Base-by-base conservation (phyloP, 2,329 filamentous ascomycete species). In the Phialophora expanda region DNA sequence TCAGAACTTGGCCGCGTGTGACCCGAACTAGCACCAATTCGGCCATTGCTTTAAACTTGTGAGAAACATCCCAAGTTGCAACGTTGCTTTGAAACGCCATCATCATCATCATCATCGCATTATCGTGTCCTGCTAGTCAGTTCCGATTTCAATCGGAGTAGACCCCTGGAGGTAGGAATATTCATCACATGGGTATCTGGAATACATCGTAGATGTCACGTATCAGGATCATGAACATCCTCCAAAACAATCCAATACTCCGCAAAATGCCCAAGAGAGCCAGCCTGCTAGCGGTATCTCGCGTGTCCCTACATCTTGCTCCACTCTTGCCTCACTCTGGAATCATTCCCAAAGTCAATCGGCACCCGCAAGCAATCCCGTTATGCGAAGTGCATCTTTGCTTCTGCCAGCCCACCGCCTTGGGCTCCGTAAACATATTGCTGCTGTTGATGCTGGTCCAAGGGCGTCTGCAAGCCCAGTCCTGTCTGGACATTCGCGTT, bases 381-480 rank as follows among this genome's bases (percentile, higher is more conserved):
- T 48, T 41, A 48, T 22, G 56, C 12, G 26, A 53, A 69, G n/a
- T 57, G 67, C 57, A 69, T 56, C 34, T 65, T 58, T 28, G 53
- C 9, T 9, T 51, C 38, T 30, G 50, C 34, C 4, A 56, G 55
- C 34, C 28, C 55, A 12, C 53, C 38, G 14, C 48, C 62, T 17
- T 58, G 44, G 8, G 30, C 51, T 22, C 56, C 55, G 30, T 61
- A 69, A 12, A 59, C 24, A 32, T 62, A 63, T 46, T 62, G 53
- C 44, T 61, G 67, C 22, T 65, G 50, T 22, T 26, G 38, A 28
- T 57, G 57, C 20, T 57, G 53, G 22, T 53, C 51, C 51, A 55
- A 28, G 51, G 53, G 63, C 56, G 60, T 46, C 17, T 65, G 60
- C 14, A 69, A 41, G 34, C 68, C 68, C 8, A 68, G 68, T n/a